Percentiles rank a stretch among this genome's conserved stretches.
These are phyloP conservation scores for Beauveria sp. DNA, from an alignment of 2,329 filamentous ascomycete species.

Conservation along the genomic window DNA sequence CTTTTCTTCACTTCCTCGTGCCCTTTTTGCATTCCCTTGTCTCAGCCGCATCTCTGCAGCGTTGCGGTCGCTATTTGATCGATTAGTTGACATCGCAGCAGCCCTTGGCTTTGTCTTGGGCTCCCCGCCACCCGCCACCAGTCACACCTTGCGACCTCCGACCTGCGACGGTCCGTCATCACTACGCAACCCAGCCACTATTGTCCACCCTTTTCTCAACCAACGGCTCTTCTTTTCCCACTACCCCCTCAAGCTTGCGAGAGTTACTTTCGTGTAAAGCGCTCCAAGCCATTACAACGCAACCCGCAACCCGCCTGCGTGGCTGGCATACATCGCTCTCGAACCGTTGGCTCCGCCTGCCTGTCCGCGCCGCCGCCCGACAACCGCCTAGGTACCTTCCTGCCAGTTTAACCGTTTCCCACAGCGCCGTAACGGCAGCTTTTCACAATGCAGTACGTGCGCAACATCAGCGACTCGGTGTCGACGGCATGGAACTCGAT, in stretches of 20 bases:
- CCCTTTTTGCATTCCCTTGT: not conserved
- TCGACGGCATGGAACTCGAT: constrained; percentile 99
- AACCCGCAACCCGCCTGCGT: not conserved
- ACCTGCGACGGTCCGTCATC: constrained; percentile 7
- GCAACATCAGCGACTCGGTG: constrained; percentile 89
- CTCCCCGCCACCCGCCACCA: not conserved
- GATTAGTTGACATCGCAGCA: not conserved
- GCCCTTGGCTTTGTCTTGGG: not conserved
- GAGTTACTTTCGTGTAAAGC: no score
- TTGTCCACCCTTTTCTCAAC: not conserved
- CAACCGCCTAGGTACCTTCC: not conserved
- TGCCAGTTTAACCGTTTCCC: not conserved
- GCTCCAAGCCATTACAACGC: not conserved
- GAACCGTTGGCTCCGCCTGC: not conserved
- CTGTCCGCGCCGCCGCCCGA: not conserved
- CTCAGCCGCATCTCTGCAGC: not conserved
- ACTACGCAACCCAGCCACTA: not conserved
- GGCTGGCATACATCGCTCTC: not conserved
- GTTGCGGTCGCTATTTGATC: not conserved
- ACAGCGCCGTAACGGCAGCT: not conserved
- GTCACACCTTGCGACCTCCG: not conserved
- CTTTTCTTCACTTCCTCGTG: not conserved
- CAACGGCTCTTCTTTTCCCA: not conserved
- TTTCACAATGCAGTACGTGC: constrained; percentile 85
- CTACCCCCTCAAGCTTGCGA: not conserved